Evolutionary conservation across 129 eudicot species (phyloP).

Genomic region (Pittosporum tobira): DNA sequence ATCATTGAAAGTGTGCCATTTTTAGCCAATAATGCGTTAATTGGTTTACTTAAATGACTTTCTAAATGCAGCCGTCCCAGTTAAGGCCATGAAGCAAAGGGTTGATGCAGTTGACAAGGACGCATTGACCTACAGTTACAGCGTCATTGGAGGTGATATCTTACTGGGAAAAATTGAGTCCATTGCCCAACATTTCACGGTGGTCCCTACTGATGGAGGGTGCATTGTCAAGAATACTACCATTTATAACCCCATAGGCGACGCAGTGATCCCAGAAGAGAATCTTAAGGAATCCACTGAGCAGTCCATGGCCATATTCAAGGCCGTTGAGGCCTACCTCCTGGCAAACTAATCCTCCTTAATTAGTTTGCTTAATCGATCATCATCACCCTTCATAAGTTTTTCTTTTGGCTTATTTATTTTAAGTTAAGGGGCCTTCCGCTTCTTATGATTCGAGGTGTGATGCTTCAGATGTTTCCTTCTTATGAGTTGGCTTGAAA

Average conservation of each 20-base stretch:
- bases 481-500: no score
- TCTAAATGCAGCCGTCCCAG: background rate
- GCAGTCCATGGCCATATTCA: background rate
- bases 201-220: no score
- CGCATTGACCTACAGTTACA: background rate
- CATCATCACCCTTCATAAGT: no score
- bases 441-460: no score
- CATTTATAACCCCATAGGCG: conserved; percentile 1
- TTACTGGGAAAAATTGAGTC: background rate
- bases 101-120: conserved; percentile 1
- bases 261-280: background rate
- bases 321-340: conserved; percentile 11
- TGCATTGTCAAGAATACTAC: background rate
- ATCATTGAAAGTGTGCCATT: no score
- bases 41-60: no score
- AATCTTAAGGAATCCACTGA: background rate
- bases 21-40: no score
- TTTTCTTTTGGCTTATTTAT: no score
- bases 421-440: no score
- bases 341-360: conserved; percentile 1
- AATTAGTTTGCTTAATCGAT: background rate
- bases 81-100: background rate
- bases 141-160: background rate
- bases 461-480: no score
- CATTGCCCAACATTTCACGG: no score